Base-by-base conservation (phyloP, 2,329 filamentous ascomycete genomes). In the Aspergillus unguis region DNA sequence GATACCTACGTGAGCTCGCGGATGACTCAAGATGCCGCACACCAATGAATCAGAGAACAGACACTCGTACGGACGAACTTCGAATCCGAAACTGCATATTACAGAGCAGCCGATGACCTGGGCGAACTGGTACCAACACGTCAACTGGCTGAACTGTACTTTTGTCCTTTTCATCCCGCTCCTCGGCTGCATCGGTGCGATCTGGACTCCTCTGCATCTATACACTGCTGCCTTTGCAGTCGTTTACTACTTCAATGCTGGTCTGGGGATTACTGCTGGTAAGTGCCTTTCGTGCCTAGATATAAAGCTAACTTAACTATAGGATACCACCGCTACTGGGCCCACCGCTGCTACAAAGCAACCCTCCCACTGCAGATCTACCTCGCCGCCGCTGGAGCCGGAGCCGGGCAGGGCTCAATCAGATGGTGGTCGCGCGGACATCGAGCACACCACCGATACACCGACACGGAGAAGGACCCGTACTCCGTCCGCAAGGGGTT, bases 81-180 rank as follows among this genome's bases (percentile, higher is more conserved):
- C 17, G 1, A 17, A 17, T 11, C 11, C 41, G 77, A 92, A 92
- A 75, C 80, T 84, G 63, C 89, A 94, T 72, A 92, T 94, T 75
- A 83, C 88, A 56, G 88, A 92, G 57, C 80, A 81, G 57, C 87
- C 88, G 53, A 85, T 92, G 60, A 94, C 88, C 52, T 80, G 78
- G 73, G 76, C 77, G 65, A 95, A 94, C 77, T 92, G 87, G 87
- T 85, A 90, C 75, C 85, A 90, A 75, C 90, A 95, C 69, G 80
- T 95, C 77, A 89, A 94, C 79, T 95, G 90, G 89, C 80, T 95
- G 61, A 95, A 94, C 73, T 84, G 87, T 56, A 81, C 78, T 53
- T 82, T 95, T 69, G 90, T 94, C 69, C 71, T 94, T 60, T 77
- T 85, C 61, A 80, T 95, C 29, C 90, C 90, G 31, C 61, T 91